These are phyloP conservation scores for Leishmania martiniquensis DNA, from an alignment of 208 protist genomes.

Conservation along the genomic window DNA sequence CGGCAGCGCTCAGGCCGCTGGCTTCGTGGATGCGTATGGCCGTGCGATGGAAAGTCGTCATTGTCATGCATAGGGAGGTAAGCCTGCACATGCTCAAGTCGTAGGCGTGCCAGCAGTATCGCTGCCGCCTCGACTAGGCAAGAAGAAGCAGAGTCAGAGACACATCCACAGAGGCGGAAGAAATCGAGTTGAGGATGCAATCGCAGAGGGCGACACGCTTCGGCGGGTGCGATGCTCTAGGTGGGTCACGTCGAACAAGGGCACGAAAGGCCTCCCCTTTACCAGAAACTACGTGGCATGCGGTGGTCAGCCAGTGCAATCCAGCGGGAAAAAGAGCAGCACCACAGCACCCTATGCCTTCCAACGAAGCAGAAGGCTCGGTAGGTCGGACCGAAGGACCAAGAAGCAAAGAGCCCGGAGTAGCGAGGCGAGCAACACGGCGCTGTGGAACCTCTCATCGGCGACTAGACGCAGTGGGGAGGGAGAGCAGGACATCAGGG, in stretches of 20 bases:
- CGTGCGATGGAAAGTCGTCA: not conserved
- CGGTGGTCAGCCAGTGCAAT: not conserved
- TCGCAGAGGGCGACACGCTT: not conserved
- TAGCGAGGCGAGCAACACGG: not conserved
- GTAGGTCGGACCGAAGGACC: too few species aligned
- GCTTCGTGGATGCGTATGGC: not conserved
- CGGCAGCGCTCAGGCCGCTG: not conserved
- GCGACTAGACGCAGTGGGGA: not conserved
- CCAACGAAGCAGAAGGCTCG: not conserved
- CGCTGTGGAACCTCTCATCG: too few species aligned
- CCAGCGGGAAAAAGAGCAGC: not conserved
- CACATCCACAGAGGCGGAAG: not conserved
- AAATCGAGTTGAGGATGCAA: not conserved
- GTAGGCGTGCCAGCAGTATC: not conserved
- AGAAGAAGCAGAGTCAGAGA: not conserved
- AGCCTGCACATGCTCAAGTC: not conserved
- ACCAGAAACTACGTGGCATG: not conserved
- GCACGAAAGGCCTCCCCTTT: not conserved
- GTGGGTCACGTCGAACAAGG: not conserved
- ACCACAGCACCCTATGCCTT: not conserved
- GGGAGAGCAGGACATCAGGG: too few species aligned
- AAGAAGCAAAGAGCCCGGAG: not conserved
- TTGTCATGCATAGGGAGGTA: not conserved
- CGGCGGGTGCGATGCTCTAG: not conserved
- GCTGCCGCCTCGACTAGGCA: not conserved